A percentile compares a stretch with the other conserved stretches of the same genome.
Conservation (phyloP, 441 rosid genomes). For the Hura crepitans region DNA sequence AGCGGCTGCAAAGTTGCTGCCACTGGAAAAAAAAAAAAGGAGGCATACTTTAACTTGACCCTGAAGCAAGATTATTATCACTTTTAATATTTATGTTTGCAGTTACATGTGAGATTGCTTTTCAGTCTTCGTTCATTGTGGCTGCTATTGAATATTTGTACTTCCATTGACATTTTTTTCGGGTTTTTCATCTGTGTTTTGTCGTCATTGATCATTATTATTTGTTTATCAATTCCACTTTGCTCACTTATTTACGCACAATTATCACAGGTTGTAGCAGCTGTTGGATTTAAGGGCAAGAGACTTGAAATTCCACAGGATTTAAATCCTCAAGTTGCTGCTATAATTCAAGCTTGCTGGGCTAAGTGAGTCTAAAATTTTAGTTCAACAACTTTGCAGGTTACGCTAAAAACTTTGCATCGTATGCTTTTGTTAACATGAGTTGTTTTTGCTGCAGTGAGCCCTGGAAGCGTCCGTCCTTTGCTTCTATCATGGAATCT, state of each 20-base stretch:
- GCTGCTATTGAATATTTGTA: too few species aligned
- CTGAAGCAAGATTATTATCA: neutral
- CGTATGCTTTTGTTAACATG: slow-evolving; percentile 8
- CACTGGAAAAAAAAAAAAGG: neutral
- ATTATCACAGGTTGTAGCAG: slow-evolving; percentile 76
- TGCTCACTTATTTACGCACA: neutral
- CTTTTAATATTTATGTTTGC: neutral
- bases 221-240: neutral
- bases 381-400: neutral
- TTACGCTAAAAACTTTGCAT: neutral
- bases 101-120: neutral
- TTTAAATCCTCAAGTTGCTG: slow-evolving; percentile 74
- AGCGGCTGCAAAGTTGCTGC: neutral
- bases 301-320: slow-evolving; percentile 88
- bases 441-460: slow-evolving; percentile 49
- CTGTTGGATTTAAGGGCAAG: slow-evolving; percentile 86
- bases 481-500: slow-evolving; percentile 75
- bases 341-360: slow-evolving; percentile 91
- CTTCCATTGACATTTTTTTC: too few species aligned
- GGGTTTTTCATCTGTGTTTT: neutral
- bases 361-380: slow-evolving; percentile 49
- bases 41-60: neutral
- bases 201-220: neutral
- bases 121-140: neutral
- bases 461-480: slow-evolving; percentile 97